Evolutionary conservation across 169 alveolate species (phyloP).

Genomic region (Theileria sp.): DNA sequence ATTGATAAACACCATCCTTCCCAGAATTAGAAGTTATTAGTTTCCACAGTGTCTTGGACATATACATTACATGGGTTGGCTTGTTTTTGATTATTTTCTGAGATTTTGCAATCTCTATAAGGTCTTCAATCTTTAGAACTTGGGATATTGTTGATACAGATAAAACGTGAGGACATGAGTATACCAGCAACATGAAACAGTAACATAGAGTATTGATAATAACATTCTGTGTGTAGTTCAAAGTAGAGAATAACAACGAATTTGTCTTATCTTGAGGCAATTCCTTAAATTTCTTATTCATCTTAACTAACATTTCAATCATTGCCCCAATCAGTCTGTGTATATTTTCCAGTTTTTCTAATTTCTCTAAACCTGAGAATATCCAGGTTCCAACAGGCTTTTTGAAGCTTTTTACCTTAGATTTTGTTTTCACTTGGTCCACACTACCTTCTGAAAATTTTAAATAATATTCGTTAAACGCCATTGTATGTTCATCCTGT

Average conservation of each 20-base stretch:
- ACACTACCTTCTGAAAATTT: background rate
- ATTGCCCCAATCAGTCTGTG: background rate
- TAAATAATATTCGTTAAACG: background rate
- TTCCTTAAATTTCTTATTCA: constrained; percentile 21
- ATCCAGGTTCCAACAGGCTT: constrained; percentile 18
- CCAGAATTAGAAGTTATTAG: constrained; percentile 6
- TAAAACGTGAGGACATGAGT: constrained; percentile 20
- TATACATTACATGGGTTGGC: background rate
- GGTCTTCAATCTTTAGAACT: constrained; percentile 16
- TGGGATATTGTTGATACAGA: constrained; percentile 14
- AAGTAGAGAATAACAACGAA: background rate
- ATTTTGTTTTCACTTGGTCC: background rate
- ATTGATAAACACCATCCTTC: constrained; percentile 7
- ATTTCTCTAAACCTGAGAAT: constrained; percentile 10
- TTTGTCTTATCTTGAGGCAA: constrained; percentile 8
- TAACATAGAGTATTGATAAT: constrained; percentile 12
- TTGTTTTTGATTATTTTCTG: background rate
- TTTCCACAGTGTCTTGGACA: constrained; percentile 6
- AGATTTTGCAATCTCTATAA: constrained; percentile 4
- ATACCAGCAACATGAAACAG: constrained; percentile 26
- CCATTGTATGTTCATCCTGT: constrained; percentile 1
- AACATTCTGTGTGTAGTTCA: constrained; percentile 14
- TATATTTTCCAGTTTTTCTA: constrained; percentile 10
- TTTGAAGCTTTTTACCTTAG: background rate
- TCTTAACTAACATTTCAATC: constrained; percentile 1